Evolutionary conservation across 129 eudicot species (phyloP).

Genomic region (Tanacetum coccineum): DNA sequence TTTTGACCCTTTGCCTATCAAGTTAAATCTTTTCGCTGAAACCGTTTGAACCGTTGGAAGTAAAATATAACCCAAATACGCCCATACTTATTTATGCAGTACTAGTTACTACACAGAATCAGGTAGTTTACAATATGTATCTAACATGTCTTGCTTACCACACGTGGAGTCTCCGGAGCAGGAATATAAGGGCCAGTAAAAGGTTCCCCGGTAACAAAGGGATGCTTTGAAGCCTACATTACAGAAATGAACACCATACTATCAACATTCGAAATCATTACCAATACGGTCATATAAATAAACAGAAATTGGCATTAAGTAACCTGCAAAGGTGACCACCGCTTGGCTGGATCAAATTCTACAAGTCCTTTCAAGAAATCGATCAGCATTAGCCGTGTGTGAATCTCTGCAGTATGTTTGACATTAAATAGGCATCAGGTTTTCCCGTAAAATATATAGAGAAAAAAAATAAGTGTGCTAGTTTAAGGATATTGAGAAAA

Average conservation of each 20-base stretch:
- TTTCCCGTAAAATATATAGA: not conserved
- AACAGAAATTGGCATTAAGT: slow-evolving; percentile 2
- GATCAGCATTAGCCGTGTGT: slow-evolving; percentile 71
- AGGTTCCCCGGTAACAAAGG: slow-evolving; percentile 96
- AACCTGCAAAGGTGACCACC: slow-evolving; percentile 99
- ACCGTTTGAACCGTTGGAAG: not conserved
- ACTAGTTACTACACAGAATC: not conserved
- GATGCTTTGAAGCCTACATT: slow-evolving; percentile 38
- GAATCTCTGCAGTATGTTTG: slow-evolving; percentile 56
- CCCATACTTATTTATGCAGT: not conserved
- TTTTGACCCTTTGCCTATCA: not conserved
- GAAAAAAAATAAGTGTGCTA: not conserved
- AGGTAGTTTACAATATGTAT: not conserved
- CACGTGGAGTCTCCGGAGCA: slow-evolving; percentile 86
- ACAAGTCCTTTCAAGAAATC: slow-evolving; percentile 97
- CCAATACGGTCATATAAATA: not conserved
- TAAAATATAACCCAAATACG: not conserved
- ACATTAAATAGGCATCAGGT: slow-evolving; percentile 17
- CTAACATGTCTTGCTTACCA: slow-evolving; percentile 47
- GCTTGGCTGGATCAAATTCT: slow-evolving; percentile 93
- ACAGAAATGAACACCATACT: not conserved
- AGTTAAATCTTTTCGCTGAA: not conserved
- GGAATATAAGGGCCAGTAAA: slow-evolving; percentile 87
- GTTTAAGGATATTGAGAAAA: slow-evolving; percentile 22
- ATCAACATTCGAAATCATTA: not conserved